phyloP scores from a whole-genome alignment of 257 asterid genomes.

The Jacaranda mimosifolia region DNA sequence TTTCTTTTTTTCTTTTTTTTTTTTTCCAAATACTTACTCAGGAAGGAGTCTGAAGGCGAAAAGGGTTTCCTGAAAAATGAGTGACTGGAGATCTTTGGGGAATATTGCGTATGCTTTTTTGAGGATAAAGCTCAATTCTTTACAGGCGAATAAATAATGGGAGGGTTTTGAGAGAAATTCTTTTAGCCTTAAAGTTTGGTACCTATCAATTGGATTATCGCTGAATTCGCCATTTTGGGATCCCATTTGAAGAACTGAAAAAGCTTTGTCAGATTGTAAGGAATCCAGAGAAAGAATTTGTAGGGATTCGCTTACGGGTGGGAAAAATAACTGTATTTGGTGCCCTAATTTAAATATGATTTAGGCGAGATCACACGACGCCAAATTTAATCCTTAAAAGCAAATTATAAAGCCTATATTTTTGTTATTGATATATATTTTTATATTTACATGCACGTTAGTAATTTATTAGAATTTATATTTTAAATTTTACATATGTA shows the following conservation, averaged over 20 bases:
- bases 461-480: too few species aligned
- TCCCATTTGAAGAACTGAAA: slow-evolving; percentile 34
- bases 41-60: slow-evolving; percentile 82
- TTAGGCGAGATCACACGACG: too few species aligned
- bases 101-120: slow-evolving; percentile 56
- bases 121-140: slow-evolving; percentile 68
- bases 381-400: too few species aligned
- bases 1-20: too few species aligned
- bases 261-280: neutral
- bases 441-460: too few species aligned
- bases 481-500: too few species aligned
- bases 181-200: slow-evolving; percentile 54
- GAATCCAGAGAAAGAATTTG: slow-evolving; percentile 17
- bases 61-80: slow-evolving; percentile 71
- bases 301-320: neutral
- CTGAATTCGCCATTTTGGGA: slow-evolving; percentile 32
- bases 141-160: slow-evolving; percentile 63
- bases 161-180: slow-evolving; percentile 57
- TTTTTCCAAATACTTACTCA: slow-evolving; percentile 47
- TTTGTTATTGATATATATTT: too few species aligned
- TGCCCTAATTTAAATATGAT: too few species aligned
- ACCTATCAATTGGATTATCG: slow-evolving; percentile 48
- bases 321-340: too few species aligned
- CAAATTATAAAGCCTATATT: too few species aligned
- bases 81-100: slow-evolving; percentile 72